Percentiles rank a stretch among this genome's conserved stretches.
Conservation (phyloP, 1,284 basidiomycete genomes). For the Mixia osmundae region DNA sequence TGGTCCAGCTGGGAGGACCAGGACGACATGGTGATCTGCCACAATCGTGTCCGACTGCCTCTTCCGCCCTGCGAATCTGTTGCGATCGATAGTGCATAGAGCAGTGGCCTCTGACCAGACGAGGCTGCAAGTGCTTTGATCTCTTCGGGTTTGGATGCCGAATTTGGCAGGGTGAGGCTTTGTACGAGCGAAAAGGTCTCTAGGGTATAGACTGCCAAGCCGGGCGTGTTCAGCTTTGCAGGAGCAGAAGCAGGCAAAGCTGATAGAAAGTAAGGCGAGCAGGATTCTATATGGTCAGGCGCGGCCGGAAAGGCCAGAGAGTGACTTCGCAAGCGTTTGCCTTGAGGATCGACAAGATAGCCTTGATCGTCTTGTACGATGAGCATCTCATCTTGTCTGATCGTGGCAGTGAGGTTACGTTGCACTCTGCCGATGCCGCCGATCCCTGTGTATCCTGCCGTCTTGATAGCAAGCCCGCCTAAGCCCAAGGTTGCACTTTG, state of each 20-base stretch:
- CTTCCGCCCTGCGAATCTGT: slow-evolving; percentile 27
- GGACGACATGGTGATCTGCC: slow-evolving; percentile 43
- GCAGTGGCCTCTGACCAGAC: background rate
- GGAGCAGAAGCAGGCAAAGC: slow-evolving; percentile 36
- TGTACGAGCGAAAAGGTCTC: slow-evolving; percentile 2
- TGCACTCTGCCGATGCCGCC: slow-evolving; percentile 27
- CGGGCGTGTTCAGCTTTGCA: slow-evolving; percentile 28
- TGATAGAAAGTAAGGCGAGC: slow-evolving; percentile 65
- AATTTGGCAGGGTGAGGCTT: background rate
- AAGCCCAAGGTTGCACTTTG: slow-evolving; percentile 1
- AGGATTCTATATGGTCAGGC: slow-evolving; percentile 48
- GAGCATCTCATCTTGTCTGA: slow-evolving; percentile 42
- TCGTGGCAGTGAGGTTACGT: slow-evolving; percentile 37
- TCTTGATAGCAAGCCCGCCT: slow-evolving; percentile 22
- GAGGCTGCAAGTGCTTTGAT: background rate
- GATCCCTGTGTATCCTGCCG: slow-evolving; percentile 70
- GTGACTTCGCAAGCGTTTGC: background rate
- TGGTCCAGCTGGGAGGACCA: slow-evolving; percentile 70
- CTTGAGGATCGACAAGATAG: slow-evolving; percentile 18
- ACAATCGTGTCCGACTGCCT: too few species aligned
- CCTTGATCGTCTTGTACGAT: slow-evolving; percentile 51
- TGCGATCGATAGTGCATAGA: slow-evolving; percentile 38
- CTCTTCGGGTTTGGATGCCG: too few species aligned
- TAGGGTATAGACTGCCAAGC: slow-evolving; percentile 22
- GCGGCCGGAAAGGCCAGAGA: slow-evolving; percentile 46